A percentile compares a stretch with the other conserved stretches of the same genome.
phyloP scores from a whole-genome alignment of 1,284 basidiomycete species.

The Microstroma glucosiphilum region DNA sequence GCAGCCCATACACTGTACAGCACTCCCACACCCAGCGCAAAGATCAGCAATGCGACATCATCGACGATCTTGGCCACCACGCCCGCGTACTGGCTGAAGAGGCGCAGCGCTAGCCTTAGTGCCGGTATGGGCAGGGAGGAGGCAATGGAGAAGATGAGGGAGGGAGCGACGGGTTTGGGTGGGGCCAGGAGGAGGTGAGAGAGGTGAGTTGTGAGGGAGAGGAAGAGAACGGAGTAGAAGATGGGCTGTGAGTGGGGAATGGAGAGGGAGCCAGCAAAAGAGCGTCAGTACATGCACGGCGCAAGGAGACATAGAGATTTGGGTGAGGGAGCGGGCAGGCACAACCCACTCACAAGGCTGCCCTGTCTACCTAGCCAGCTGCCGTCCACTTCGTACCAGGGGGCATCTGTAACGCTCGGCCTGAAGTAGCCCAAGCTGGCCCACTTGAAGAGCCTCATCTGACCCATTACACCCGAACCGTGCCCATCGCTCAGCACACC shows the following conservation, averaged over 20 bases:
- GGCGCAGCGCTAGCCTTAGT: constrained; percentile 4
- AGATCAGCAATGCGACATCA: constrained; percentile 34
- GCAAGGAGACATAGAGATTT: not conserved
- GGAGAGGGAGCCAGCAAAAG: not conserved
- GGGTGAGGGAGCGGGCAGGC: not conserved
- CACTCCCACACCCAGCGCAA: constrained; percentile 28
- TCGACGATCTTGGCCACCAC: constrained; percentile 25
- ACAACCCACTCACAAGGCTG: constrained; percentile 10
- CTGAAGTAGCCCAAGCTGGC: constrained; percentile 33
- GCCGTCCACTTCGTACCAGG: constrained; percentile 8
- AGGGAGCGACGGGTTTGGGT: constrained; percentile 4
- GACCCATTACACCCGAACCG: not conserved
- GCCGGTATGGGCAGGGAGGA: constrained; percentile 7
- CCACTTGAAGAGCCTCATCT: constrained; percentile 27
- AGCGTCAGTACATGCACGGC: not conserved
- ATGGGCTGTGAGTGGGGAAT: constrained; percentile 21
- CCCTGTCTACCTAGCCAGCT: constrained; percentile 8
- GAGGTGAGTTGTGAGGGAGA: constrained; percentile 39
- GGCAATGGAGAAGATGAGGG: constrained; percentile 11
- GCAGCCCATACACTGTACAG: constrained; percentile 14
- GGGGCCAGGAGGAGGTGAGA: constrained; percentile 25
- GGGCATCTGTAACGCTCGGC: constrained; percentile 9
- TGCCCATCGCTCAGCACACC: constrained; percentile 1
- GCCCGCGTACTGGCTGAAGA: constrained; percentile 21
- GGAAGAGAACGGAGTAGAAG: constrained; percentile 45